Evolutionary conservation across 805 yeast genomes (phyloP).

Genomic region (Pichia manshurica): DNA sequence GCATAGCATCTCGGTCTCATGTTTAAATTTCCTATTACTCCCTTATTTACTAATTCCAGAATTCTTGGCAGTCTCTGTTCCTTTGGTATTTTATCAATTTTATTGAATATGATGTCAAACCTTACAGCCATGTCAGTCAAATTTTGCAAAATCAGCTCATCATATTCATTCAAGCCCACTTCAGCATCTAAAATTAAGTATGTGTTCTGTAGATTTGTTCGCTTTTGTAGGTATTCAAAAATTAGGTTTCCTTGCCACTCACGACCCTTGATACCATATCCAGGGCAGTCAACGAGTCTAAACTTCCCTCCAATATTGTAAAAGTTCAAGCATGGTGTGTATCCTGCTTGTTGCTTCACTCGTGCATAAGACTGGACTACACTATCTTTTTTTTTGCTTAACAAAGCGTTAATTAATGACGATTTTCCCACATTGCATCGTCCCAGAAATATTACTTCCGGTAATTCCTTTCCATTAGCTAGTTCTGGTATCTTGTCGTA

Average conservation of each 20-base stretch:
- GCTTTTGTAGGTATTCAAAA: conserved; percentile 50
- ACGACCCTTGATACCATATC: conserved; percentile 74
- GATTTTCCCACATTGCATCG: conserved; percentile 85
- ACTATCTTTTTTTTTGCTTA: conserved; percentile 35
- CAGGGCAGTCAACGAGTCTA: conserved; percentile 80
- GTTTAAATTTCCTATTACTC: conserved; percentile 34
- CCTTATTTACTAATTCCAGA: conserved; percentile 22
- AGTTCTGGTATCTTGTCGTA: conserved; percentile 25
- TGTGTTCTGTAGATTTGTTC: conserved; percentile 51
- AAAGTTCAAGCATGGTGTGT: conserved; percentile 61
- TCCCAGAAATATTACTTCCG: conserved; percentile 75
- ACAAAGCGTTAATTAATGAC: conserved; percentile 58
- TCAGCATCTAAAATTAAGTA: conserved; percentile 58
- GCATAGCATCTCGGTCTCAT: conserved; percentile 40
- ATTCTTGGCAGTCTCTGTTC: conserved; percentile 31
- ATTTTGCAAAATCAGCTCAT: conserved; percentile 44
- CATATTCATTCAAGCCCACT: conserved; percentile 55
- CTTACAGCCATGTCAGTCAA: conserved; percentile 53
- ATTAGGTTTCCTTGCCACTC: conserved; percentile 65
- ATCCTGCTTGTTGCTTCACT: conserved; percentile 33
- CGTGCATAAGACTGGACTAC: conserved; percentile 35
- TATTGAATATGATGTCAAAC: conserved; percentile 72
- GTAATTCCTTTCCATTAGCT: conserved; percentile 32
- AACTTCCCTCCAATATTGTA: conserved; percentile 60
- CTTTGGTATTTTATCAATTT: conserved; percentile 53